A percentile compares a stretch with the other conserved stretches of the same genome.
These are phyloP conservation scores for Akanthomyces uredinophilus DNA, from an alignment of 2,329 filamentous ascomycete species.

Conservation along the genomic window DNA sequence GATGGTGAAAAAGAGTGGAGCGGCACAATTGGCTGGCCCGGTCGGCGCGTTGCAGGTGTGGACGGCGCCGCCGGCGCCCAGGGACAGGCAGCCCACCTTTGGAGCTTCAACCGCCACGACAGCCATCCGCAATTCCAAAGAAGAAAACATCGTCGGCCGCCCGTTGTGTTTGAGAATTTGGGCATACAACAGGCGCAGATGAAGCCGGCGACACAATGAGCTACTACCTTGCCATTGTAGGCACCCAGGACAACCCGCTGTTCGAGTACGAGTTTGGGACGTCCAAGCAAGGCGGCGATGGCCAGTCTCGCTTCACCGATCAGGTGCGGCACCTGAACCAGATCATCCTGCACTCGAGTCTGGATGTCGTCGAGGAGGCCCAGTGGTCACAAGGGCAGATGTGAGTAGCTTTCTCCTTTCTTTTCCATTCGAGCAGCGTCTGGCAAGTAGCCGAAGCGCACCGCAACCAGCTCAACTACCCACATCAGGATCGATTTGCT, in stretches of 20 bases:
- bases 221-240: constrained; percentile 97
- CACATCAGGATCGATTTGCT: background rate
- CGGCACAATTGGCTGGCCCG: constrained; percentile 26
- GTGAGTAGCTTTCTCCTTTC: constrained; percentile 41
- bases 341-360: constrained; percentile 88
- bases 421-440: constrained; percentile 15
- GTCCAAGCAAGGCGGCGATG: constrained; percentile 92
- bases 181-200: background rate
- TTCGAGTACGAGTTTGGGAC: constrained; percentile 98
- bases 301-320: constrained; percentile 80
- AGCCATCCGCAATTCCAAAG: background rate
- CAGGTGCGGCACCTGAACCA: constrained; percentile 92
- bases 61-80: too few relatives aligned
- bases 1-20: constrained; percentile 17
- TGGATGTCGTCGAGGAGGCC: constrained; percentile 93
- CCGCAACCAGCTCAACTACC: background rate
- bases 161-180: background rate
- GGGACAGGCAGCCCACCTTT: background rate
- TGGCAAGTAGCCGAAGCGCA: too few relatives aligned
- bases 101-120: background rate
- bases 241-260: constrained; percentile 89
- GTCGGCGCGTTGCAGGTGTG: too few relatives aligned
- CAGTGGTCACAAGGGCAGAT: constrained; percentile 87
- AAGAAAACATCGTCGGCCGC: background rate
- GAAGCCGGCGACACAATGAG: constrained; percentile 58